Percentiles rank a stretch among this genome's conserved stretches.
phyloP scores from a whole-genome alignment of 169 alveolate species.

The Babesia sp. region DNA sequence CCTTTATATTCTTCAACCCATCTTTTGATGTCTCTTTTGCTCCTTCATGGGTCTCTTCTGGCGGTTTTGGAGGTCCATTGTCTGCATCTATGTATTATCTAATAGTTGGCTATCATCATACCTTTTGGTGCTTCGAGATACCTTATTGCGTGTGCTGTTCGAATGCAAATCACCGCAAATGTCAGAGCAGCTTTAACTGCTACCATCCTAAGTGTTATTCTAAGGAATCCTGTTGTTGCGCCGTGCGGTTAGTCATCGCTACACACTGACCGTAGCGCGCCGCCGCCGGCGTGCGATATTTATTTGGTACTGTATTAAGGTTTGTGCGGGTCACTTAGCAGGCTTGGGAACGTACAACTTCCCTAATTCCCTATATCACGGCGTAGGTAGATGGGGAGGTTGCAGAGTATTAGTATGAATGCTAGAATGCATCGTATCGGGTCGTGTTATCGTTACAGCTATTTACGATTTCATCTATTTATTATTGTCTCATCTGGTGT shows the following conservation, averaged over 20 bases:
- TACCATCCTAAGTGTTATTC: neutral
- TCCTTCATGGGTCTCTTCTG: neutral
- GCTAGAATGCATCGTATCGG: too few species aligned
- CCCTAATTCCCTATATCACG: too few species aligned
- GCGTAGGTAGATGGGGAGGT: too few species aligned
- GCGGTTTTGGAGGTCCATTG: neutral
- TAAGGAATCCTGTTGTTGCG: neutral
- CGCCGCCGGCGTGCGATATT: neutral
- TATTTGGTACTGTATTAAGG: too few species aligned
- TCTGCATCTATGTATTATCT: neutral
- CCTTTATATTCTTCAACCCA: neutral
- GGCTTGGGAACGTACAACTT: too few species aligned
- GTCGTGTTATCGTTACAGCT: too few species aligned
- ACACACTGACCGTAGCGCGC: slow-evolving; percentile 6
- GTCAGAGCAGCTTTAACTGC: neutral
- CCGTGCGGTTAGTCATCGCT: neutral
- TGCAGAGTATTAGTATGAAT: too few species aligned
- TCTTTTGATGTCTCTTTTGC: neutral
- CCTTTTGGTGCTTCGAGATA: slow-evolving; percentile 64
- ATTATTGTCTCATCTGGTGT: too few species aligned
- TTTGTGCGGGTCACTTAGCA: too few species aligned
- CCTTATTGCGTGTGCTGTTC: slow-evolving; percentile 26
- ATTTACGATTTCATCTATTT: too few species aligned
- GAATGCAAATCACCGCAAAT: neutral
- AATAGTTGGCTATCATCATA: neutral